These are phyloP conservation scores for Meredithiella fracta DNA, from an alignment of 2,329 filamentous ascomycete species.

Conservation along the genomic window DNA sequence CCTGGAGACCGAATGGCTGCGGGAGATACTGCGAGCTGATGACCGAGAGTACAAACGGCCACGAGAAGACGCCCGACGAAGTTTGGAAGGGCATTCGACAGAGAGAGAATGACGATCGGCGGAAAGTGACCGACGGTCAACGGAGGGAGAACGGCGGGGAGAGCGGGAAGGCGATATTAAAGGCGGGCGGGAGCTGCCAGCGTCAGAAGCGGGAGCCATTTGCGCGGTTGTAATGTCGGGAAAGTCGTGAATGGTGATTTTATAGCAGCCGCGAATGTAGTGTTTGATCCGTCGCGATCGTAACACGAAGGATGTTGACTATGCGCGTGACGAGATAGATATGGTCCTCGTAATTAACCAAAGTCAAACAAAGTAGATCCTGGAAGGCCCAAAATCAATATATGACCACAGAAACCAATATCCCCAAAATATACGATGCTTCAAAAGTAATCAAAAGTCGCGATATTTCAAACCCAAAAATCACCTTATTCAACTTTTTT, in stretches of 20 bases:
- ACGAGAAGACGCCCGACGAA: neutral
- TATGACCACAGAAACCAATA: too few species aligned
- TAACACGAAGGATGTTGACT: too few species aligned
- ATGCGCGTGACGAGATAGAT: neutral
- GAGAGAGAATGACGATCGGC: neutral
- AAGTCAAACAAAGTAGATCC: too few species aligned
- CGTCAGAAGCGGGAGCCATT: slow-evolving; percentile 8
- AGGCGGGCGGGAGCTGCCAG: slow-evolving; percentile 2
- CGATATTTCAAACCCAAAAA: too few species aligned
- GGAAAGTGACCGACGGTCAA: neutral
- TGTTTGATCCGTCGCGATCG: too few species aligned
- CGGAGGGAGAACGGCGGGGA: neutral
- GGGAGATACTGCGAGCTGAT: neutral
- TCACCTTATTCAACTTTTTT: neutral
- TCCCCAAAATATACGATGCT: neutral
- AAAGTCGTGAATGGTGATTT: too few species aligned
- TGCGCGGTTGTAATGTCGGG: neutral
- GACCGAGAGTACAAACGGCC: neutral
- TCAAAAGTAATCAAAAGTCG: neutral
- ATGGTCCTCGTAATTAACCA: neutral
- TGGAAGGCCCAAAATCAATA: too few species aligned
- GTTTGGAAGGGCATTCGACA: neutral
- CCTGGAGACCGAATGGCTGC: neutral
- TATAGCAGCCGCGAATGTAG: neutral
- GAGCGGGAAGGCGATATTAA: slow-evolving; percentile 1